Evolutionary conservation across 345 rosid genomes (phyloP).

Genomic region (Camelina sativa): DNA sequence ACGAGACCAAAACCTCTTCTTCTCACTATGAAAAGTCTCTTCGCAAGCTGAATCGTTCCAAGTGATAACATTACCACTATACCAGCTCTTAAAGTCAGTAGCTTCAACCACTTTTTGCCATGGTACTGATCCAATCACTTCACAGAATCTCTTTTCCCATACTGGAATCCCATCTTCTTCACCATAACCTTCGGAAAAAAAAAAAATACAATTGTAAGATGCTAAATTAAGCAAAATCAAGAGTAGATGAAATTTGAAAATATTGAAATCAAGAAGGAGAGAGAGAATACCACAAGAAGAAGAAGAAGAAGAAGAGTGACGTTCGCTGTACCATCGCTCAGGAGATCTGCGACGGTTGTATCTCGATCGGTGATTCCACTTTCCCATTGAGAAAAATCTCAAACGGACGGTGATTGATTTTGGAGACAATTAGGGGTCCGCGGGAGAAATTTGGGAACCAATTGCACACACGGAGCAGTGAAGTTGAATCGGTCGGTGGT

Average conservation of each 20-base stretch:
- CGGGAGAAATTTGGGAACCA: constrained; percentile 17
- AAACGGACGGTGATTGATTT: background rate
- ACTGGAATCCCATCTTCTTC: constrained; percentile 59
- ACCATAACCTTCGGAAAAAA: constrained; percentile 39
- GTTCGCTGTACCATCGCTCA: constrained; percentile 41
- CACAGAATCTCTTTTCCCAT: constrained; percentile 85
- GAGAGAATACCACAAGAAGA: constrained; percentile 28
- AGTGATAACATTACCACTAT: constrained; percentile 52
- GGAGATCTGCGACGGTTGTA: constrained; percentile 43
- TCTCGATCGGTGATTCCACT: constrained; percentile 42
- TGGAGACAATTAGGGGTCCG: background rate
- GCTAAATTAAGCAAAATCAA: background rate
- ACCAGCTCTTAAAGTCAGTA: constrained; percentile 49
- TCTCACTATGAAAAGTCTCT: constrained; percentile 79
- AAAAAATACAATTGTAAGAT: background rate
- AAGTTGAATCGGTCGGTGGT: constrained; percentile 13
- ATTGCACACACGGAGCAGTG: background rate
- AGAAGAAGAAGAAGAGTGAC: constrained; percentile 26
- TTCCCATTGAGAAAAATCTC: constrained; percentile 35
- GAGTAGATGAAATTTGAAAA: background rate
- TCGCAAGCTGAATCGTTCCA: constrained; percentile 86
- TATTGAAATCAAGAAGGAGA: background rate
- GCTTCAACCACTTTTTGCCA: constrained; percentile 71
- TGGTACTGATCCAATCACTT: constrained; percentile 65
- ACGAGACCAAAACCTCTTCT: constrained; percentile 71